Percentiles rank a stretch among this genome's conserved stretches.
Conservation (phyloP, 106 monocot species). For the Iris macrosiphon region DNA sequence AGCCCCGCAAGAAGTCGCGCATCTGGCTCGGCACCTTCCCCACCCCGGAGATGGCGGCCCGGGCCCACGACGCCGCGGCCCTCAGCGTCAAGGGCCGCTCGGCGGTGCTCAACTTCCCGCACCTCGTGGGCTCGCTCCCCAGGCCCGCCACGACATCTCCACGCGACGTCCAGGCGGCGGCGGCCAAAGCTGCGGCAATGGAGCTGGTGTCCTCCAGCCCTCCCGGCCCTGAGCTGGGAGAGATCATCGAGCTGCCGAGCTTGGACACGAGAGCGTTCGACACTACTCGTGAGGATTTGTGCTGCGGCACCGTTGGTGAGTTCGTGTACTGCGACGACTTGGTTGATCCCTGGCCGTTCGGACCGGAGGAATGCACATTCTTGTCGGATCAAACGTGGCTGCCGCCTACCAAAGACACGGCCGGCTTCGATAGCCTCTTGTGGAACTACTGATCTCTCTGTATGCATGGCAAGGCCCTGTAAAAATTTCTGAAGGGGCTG, state of each 20-base stretch:
- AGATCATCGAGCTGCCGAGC: constrained; percentile 16
- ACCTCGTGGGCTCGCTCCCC: constrained; percentile 8
- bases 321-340: not conserved
- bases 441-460: not conserved
- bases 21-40: constrained; percentile 26
- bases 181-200: constrained; percentile 17
- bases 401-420: too few relatives aligned
- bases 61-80: constrained; percentile 23
- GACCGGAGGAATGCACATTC: not conserved
- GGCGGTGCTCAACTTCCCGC: constrained; percentile 25
- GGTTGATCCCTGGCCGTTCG: constrained; percentile 7
- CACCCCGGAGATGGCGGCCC: constrained; percentile 26
- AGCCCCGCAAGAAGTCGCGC: constrained; percentile 20
- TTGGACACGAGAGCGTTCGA: not conserved
- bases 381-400: not conserved
- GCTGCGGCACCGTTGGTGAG: constrained; percentile 2
- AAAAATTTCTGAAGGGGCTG: too few relatives aligned
- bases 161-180: constrained; percentile 20
- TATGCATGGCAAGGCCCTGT: too few relatives aligned
- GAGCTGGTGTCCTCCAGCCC: not conserved
- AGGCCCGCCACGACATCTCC: constrained; percentile 11
- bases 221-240: constrained; percentile 4
- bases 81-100: constrained; percentile 19
- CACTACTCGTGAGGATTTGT: too few relatives aligned
- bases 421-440: constrained; percentile 7